These are phyloP conservation scores for Zopfia rhizophila DNA, from an alignment of 2,329 filamentous ascomycete species.

Conservation along the genomic window DNA sequence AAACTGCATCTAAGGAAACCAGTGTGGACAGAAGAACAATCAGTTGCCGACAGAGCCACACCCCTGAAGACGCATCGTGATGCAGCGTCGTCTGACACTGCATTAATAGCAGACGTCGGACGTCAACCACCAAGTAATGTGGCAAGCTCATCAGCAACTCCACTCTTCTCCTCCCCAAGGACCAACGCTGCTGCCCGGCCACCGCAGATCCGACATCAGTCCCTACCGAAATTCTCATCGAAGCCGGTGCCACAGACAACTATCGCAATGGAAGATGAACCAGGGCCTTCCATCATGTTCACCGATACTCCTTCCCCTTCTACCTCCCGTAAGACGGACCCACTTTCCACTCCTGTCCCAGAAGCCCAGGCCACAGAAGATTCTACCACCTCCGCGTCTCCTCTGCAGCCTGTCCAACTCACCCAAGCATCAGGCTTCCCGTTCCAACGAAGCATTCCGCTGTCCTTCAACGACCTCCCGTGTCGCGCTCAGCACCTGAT, in stretches of 20 bases:
- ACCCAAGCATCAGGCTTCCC: conserved; percentile 58
- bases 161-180: conserved; percentile 28
- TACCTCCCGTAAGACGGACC: conserved; percentile 30
- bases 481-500: conserved; percentile 87
- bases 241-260: conserved; percentile 76
- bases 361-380: conserved; percentile 9
- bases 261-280: conserved; percentile 71
- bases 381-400: conserved; percentile 12
- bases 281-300: conserved; percentile 80
- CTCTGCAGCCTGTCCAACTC: too few relatives aligned
- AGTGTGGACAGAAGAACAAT: conserved; percentile 35
- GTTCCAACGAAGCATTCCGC: conserved; percentile 70
- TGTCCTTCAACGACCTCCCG: conserved; percentile 88
- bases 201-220: conserved; percentile 64
- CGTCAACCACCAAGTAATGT: conserved; percentile 16
- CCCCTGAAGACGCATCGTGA: conserved; percentile 38
- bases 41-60: conserved; percentile 32
- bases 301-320: conserved; percentile 57
- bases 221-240: conserved; percentile 74
- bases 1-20: conserved; percentile 41
- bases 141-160: conserved; percentile 28
- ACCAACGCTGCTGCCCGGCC: conserved; percentile 55
- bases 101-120: conserved; percentile 21
- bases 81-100: conserved; percentile 41
- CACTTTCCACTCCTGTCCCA: conserved; percentile 23